phyloP scores from a whole-genome alignment of 2,329 filamentous ascomycete genomes.

The Sarocladiaceae sp. region DNA sequence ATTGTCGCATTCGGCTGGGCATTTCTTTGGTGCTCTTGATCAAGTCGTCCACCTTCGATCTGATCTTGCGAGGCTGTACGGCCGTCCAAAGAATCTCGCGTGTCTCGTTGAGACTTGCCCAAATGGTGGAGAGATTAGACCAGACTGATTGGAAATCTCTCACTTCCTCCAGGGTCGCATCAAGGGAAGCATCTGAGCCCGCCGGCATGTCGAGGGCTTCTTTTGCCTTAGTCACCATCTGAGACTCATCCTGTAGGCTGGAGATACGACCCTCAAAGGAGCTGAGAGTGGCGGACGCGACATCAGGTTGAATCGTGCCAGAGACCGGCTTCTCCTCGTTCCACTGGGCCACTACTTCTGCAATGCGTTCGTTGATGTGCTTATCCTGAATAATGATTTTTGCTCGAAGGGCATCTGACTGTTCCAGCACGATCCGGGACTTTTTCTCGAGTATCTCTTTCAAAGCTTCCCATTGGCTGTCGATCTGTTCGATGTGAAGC shows the following conservation, averaged over 20 bases:
- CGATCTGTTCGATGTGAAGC: slow-evolving; percentile 93
- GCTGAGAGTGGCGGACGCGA: slow-evolving; percentile 76
- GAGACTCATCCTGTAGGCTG: slow-evolving; percentile 78
- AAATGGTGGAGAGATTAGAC: slow-evolving; percentile 92
- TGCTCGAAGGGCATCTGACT: slow-evolving; percentile 88
- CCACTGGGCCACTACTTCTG: slow-evolving; percentile 82
- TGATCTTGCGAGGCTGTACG: slow-evolving; percentile 89
- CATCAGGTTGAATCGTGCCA: slow-evolving; percentile 84
- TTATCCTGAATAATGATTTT: slow-evolving; percentile 95
- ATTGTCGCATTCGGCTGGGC: slow-evolving; percentile 98
- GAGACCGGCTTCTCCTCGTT: slow-evolving; percentile 96
- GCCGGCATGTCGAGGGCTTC: slow-evolving; percentile 89
- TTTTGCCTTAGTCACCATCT: slow-evolving; percentile 94
- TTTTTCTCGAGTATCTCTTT: slow-evolving; percentile 91
- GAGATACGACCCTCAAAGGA: slow-evolving; percentile 83
- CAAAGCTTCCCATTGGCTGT: slow-evolving; percentile 90
- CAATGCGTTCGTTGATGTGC: slow-evolving; percentile 82
- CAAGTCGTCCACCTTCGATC: slow-evolving; percentile 81
- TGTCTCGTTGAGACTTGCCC: slow-evolving; percentile 92
- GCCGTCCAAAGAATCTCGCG: slow-evolving; percentile 92
- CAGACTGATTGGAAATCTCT: slow-evolving; percentile 99
- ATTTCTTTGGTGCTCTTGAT: slow-evolving; percentile 99
- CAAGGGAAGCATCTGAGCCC: slow-evolving; percentile 73
- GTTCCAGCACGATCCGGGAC: slow-evolving; percentile 91
- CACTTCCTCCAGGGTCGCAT: slow-evolving; percentile 88